Evolutionary conservation across 2,329 filamentous ascomycete genomes (phyloP).

Genomic region (Trichophaea hybrida): DNA sequence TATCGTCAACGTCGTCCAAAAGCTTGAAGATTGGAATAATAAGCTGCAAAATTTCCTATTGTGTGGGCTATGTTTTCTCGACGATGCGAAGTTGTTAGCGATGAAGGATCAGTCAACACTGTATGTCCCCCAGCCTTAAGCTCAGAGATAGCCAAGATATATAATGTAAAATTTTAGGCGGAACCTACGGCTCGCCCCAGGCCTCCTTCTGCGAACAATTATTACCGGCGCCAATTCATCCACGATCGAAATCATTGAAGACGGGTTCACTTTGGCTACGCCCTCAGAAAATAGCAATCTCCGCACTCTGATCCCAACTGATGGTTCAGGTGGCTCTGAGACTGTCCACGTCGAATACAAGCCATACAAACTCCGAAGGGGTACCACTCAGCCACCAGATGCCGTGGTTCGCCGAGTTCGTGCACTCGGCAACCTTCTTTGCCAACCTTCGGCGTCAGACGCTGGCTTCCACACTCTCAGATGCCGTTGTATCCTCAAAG

Average conservation of each 20-base stretch:
- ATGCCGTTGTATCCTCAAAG: conserved; percentile 38
- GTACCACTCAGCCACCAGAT: background rate
- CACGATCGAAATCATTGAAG: background rate
- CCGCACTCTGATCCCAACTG: background rate
- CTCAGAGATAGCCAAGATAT: background rate
- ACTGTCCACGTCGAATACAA: background rate
- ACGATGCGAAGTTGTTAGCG: background rate
- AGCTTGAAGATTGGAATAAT: conserved; percentile 9
- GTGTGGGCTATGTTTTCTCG: conserved; percentile 5
- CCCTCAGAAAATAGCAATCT: background rate
- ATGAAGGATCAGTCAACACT: conserved; percentile 1
- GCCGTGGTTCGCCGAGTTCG: background rate
- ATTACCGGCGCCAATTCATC: background rate
- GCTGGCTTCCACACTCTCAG: conserved; percentile 34
- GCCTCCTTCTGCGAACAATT: background rate
- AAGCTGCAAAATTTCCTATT: conserved; percentile 5
- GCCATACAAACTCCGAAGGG: background rate
- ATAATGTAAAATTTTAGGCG: background rate
- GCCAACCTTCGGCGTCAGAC: background rate
- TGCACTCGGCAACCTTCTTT: background rate
- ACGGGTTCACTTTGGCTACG: background rate
- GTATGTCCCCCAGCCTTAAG: background rate
- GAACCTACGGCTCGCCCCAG: background rate
- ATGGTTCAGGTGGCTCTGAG: too few species aligned
- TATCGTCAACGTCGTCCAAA: conserved; percentile 3